These are phyloP conservation scores for Ceratobasidium sp. DNA, from an alignment of 1,284 basidiomycete genomes.

Conservation along the genomic window DNA sequence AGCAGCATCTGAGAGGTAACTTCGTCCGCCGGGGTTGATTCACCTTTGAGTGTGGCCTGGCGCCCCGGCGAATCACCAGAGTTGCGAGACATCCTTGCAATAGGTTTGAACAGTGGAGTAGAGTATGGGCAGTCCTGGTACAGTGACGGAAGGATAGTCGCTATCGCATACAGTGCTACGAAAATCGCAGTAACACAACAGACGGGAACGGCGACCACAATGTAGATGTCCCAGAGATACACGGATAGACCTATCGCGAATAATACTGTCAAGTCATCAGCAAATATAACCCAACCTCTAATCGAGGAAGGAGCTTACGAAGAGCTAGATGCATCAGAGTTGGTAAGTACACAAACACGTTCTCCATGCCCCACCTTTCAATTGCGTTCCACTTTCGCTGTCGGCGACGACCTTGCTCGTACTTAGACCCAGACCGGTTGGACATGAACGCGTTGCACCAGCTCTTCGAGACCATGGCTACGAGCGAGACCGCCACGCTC, in stretches of 20 bases:
- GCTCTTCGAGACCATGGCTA: slow-evolving; percentile 25
- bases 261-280: background rate
- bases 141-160: background rate
- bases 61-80: too few relatives aligned
- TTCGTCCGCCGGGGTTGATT: too few relatives aligned
- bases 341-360: background rate
- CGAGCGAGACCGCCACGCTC: slow-evolving; percentile 9
- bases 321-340: slow-evolving; percentile 9
- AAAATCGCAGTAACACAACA: background rate
- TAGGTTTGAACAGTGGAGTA: too few relatives aligned
- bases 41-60: too few relatives aligned
- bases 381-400: slow-evolving; percentile 30
- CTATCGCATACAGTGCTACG: background rate
- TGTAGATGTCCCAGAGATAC: slow-evolving; percentile 12
- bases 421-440: background rate
- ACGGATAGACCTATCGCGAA: background rate
- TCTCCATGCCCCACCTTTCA: slow-evolving; percentile 4
- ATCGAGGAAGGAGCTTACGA: background rate
- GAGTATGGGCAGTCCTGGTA: too few relatives aligned
- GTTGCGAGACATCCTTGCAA: too few relatives aligned
- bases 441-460: slow-evolving; percentile 32
- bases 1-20: too few relatives aligned
- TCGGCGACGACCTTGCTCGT: background rate
- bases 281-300: background rate
- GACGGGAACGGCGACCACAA: background rate